Evolutionary conservation across 148 eudicot species (phyloP).

Genomic region (Persicaria maculosa): DNA sequence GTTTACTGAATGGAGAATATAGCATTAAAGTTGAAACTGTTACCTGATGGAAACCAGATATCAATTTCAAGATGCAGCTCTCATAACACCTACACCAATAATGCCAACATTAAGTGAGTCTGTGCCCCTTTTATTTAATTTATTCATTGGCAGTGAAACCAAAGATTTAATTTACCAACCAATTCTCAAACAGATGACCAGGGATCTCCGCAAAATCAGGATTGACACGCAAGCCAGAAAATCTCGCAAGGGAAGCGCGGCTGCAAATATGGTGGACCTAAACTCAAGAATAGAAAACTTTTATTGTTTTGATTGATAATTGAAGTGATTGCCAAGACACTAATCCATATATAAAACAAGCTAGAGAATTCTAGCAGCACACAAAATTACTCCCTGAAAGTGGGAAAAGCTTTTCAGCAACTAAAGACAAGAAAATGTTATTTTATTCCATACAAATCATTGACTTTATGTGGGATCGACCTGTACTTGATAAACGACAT

Average conservation of each 20-base stretch:
- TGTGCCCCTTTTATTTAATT: not conserved
- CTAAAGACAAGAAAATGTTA: not conserved
- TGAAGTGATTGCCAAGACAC: not conserved
- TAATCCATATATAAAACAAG: not conserved
- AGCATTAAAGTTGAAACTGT: not conserved
- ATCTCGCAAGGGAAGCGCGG: slow-evolving; percentile 72
- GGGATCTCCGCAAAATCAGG: slow-evolving; percentile 97
- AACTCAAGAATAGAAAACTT: not conserved
- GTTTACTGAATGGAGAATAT: not conserved
- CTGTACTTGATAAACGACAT: too few relatives aligned
- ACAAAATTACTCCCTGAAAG: not conserved
- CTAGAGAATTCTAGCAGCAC: not conserved
- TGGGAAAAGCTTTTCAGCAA: not conserved
- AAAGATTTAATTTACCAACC: slow-evolving; percentile 31
- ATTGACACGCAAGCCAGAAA: slow-evolving; percentile 89
- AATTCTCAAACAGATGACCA: slow-evolving; percentile 79
- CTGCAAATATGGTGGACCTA: slow-evolving; percentile 92
- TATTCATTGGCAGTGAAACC: not conserved
- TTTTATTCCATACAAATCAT: too few relatives aligned
- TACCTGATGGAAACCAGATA: slow-evolving; percentile 96
- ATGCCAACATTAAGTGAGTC: not conserved
- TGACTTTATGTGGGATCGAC: too few relatives aligned
- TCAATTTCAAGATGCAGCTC: slow-evolving; percentile 55
- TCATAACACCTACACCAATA: slow-evolving; percentile 72
- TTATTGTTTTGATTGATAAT: not conserved